phyloP scores from a whole-genome alignment of 2,329 filamentous ascomycete species.

The Leptographium galeiforme region DNA sequence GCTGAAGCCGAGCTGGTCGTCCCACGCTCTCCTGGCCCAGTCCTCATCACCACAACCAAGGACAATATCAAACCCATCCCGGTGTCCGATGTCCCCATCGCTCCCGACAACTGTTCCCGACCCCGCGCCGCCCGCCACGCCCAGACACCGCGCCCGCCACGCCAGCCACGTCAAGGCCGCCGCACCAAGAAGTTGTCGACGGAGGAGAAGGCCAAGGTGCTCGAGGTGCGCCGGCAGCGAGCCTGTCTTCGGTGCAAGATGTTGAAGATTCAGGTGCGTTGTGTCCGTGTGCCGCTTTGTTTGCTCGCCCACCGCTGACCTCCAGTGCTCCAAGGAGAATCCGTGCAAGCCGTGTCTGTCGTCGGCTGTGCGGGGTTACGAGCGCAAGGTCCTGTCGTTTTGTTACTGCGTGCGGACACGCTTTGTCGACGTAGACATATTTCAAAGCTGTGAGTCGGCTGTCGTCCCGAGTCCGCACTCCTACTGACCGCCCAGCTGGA shows the following conservation, averaged over 20 bases:
- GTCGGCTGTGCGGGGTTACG: slow-evolving; percentile 15
- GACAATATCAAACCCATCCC: background rate
- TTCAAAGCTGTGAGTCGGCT: slow-evolving; percentile 7
- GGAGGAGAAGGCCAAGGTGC: slow-evolving; percentile 13
- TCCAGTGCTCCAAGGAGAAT: slow-evolving; percentile 16
- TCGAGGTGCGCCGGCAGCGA: slow-evolving; percentile 15
- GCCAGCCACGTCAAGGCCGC: slow-evolving; percentile 2
- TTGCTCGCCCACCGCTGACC: background rate
- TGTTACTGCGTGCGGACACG: slow-evolving; percentile 18
- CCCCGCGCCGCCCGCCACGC: background rate
- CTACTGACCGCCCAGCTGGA: slow-evolving; percentile 1
- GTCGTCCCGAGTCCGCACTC: background rate
- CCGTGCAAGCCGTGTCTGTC: slow-evolving; percentile 16
- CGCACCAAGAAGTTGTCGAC: slow-evolving; percentile 13
- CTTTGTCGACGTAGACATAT: slow-evolving; percentile 18
- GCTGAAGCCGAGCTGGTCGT: background rate
- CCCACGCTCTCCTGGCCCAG: background rate
- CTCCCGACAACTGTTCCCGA: background rate
- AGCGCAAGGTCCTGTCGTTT: slow-evolving; percentile 17
- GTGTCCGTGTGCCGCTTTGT: background rate
- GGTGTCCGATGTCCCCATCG: background rate
- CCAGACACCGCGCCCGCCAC: background rate
- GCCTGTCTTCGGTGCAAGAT: slow-evolving; percentile 17
- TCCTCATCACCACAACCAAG: background rate
- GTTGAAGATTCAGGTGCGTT: slow-evolving; percentile 16